These are phyloP conservation scores for Pilaira anomala DNA, from an alignment of 192 early-diverging fungal species.

Conservation along the genomic window DNA sequence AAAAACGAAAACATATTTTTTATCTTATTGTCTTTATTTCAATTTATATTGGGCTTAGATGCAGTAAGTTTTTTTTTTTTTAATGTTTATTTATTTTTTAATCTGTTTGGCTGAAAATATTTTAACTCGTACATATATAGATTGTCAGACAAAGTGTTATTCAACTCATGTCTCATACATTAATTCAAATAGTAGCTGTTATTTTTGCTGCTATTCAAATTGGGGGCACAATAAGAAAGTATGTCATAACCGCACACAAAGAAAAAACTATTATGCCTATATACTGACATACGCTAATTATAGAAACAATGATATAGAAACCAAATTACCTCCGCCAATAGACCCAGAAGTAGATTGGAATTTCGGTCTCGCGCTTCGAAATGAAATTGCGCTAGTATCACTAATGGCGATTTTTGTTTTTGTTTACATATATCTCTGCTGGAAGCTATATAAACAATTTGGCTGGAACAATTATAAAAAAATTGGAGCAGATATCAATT, in stretches of 20 bases:
- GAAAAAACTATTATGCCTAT: too few relatives aligned
- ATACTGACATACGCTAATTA: constrained; percentile 21
- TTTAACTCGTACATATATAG: background rate
- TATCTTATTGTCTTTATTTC: constrained; percentile 19
- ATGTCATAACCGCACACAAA: too few relatives aligned
- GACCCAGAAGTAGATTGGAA: constrained; percentile 32
- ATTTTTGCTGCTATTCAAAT: constrained; percentile 22
- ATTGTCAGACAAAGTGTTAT: constrained; percentile 22
- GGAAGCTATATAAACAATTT: constrained; percentile 28
- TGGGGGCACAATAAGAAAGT: constrained; percentile 16
- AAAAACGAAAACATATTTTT: constrained; percentile 26
- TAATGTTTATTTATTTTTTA: background rate
- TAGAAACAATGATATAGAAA: constrained; percentile 29
- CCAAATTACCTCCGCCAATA: constrained; percentile 20
- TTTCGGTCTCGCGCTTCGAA: constrained; percentile 22
- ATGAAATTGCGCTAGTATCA: constrained; percentile 30
- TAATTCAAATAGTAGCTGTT: constrained; percentile 6
- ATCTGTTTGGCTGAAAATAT: too few relatives aligned
- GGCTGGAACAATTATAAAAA: constrained; percentile 64
- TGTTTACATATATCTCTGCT: constrained; percentile 19
- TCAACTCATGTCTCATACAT: constrained; percentile 19
- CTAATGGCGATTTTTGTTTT: constrained; percentile 20
- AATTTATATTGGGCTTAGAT: constrained; percentile 19
- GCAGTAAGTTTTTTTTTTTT: constrained; percentile 9
- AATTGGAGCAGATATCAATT: constrained; percentile 60